Evolutionary conservation across 2,329 filamentous ascomycete genomes (phyloP).

Genomic region (Pseudogymnoascus sp.): DNA sequence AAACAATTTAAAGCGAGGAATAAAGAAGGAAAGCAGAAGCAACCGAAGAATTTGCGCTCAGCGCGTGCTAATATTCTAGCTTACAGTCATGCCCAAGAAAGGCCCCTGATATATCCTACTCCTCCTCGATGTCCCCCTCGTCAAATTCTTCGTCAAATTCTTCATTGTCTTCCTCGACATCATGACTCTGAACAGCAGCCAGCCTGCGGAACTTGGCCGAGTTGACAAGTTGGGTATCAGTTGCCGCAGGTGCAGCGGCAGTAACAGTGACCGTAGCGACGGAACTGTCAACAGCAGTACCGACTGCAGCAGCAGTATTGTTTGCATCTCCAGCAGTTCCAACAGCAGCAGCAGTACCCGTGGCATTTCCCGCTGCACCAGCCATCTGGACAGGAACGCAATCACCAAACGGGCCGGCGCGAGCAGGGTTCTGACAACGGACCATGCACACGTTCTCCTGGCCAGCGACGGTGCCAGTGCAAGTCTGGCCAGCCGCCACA

Average conservation of each 20-base stretch:
- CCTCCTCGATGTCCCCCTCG: background rate
- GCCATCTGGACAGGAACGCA: conserved; percentile 49
- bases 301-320: conserved; percentile 13
- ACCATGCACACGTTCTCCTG: conserved; percentile 55
- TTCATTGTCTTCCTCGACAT: background rate
- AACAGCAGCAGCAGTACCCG: conserved; percentile 14
- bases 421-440: conserved; percentile 52
- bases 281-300: conserved; percentile 2
- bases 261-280: background rate
- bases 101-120: background rate
- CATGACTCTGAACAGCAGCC: background rate
- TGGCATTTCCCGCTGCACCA: conserved; percentile 15
- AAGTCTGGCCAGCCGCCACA: conserved; percentile 48
- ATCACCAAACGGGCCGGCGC: conserved; percentile 55
- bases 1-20: too few species aligned
- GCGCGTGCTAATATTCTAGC: background rate
- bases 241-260: background rate
- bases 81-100: background rate
- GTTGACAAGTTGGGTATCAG: background rate
- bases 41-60: background rate
- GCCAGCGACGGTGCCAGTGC: conserved; percentile 53
- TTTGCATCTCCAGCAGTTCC: conserved; percentile 11
- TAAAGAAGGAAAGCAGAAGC: too few species aligned
- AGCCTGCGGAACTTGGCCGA: background rate
- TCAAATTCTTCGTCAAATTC: background rate